Percentiles rank a stretch among this genome's conserved stretches.
Evolutionary conservation across 2,329 filamentous ascomycete genomes (phyloP).

Genomic region (Aureobasidium sp.): DNA sequence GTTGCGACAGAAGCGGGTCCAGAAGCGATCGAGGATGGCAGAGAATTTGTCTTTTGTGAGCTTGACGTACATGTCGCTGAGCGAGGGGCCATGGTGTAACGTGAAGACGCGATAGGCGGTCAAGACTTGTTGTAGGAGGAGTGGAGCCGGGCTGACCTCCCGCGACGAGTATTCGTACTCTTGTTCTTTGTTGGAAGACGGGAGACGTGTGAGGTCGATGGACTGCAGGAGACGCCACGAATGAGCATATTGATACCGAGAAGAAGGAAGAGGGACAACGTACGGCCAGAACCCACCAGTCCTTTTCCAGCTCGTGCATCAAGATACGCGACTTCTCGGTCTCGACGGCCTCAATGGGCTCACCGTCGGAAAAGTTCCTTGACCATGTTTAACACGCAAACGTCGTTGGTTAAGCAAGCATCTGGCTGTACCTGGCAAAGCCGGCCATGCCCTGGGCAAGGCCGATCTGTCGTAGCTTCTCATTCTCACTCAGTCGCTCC

Average conservation of each 20-base stretch:
- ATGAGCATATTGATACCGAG: background rate
- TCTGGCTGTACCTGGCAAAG: slow-evolving; percentile 57
- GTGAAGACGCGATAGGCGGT: slow-evolving; percentile 79
- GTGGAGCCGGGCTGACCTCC: slow-evolving; percentile 73
- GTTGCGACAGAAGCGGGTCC: slow-evolving; percentile 56
- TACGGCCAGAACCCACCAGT: slow-evolving; percentile 95
- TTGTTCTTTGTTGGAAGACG: slow-evolving; percentile 30
- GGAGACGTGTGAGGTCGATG: slow-evolving; percentile 71
- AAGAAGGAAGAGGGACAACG: slow-evolving; percentile 25
- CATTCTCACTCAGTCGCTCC: slow-evolving; percentile 52
- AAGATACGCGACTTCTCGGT: slow-evolving; percentile 83
- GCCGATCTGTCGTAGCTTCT: slow-evolving; percentile 84
- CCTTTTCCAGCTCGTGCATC: slow-evolving; percentile 75
- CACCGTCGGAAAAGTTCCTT: slow-evolving; percentile 72
- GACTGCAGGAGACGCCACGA: slow-evolving; percentile 43
- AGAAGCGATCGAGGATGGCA: slow-evolving; percentile 66
- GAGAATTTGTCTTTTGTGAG: slow-evolving; percentile 61
- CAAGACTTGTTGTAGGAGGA: slow-evolving; percentile 72
- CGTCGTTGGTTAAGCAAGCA: background rate
- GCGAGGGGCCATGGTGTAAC: slow-evolving; percentile 72
- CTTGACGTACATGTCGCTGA: slow-evolving; percentile 61
- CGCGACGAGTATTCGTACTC: slow-evolving; percentile 70
- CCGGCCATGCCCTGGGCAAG: slow-evolving; percentile 94
- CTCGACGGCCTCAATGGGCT: slow-evolving; percentile 75
- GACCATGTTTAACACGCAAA: background rate